These are phyloP conservation scores for Dipodascus geniculatus DNA, from an alignment of 805 yeast species.

Conservation along the genomic window DNA sequence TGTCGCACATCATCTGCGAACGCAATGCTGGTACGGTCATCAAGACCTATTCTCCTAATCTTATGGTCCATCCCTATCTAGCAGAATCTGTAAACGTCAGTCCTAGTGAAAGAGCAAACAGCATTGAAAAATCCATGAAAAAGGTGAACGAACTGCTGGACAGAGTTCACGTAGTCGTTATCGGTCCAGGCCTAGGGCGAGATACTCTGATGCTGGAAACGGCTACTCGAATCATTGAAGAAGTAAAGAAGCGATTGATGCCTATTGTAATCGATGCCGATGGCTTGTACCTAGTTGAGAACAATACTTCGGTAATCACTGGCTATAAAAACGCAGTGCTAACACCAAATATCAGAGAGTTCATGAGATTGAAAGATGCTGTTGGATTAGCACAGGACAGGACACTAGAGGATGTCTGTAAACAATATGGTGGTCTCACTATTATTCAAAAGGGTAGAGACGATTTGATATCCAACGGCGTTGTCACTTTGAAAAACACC, in stretches of 20 bases:
- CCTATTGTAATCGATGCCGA: slow-evolving; percentile 90
- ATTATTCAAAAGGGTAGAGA: slow-evolving; percentile 61
- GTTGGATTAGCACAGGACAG: slow-evolving; percentile 22
- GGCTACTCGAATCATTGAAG: slow-evolving; percentile 44
- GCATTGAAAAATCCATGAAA: slow-evolving; percentile 33
- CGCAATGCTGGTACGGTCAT: slow-evolving; percentile 64
- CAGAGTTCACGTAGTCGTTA: slow-evolving; percentile 67
- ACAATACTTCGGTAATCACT: slow-evolving; percentile 40
- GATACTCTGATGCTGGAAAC: slow-evolving; percentile 56
- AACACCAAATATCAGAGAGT: slow-evolving; percentile 88
- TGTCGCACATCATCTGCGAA: slow-evolving; percentile 86
- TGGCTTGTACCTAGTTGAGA: slow-evolving; percentile 56
- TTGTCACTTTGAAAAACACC: slow-evolving; percentile 31
- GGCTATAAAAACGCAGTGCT: slow-evolving; percentile 52
- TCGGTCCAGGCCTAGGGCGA: slow-evolving; percentile 94
- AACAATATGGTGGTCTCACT: slow-evolving; percentile 41
- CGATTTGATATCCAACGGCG: slow-evolving; percentile 53
- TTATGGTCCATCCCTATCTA: slow-evolving; percentile 93
- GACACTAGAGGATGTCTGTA: slow-evolving; percentile 30
- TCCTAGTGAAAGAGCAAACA: slow-evolving; percentile 10
- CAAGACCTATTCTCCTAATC: slow-evolving; percentile 79
- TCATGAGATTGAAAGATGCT: slow-evolving; percentile 50
- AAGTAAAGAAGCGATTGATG: slow-evolving; percentile 40
- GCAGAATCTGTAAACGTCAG: slow-evolving; percentile 33
- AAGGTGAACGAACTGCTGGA: slow-evolving; percentile 44